phyloP scores from a whole-genome alignment of 306 rosid species.

The Prunus fruticosa region DNA sequence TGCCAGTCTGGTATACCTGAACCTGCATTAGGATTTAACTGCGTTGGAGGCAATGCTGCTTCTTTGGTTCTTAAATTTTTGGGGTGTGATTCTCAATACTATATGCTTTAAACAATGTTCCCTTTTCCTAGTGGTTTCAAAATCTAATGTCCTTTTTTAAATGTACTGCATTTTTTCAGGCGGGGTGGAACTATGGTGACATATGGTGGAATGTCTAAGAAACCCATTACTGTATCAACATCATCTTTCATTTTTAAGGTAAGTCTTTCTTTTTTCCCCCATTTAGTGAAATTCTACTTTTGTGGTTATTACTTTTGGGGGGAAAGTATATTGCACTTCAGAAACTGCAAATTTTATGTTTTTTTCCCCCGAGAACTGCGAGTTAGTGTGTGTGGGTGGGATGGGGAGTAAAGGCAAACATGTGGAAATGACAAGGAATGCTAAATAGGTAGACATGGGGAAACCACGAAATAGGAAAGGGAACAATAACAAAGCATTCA shows the following conservation, averaged over 20 bases:
- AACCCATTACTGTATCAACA: conserved; percentile 73
- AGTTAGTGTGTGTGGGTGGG: neutral
- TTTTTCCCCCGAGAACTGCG: too few relatives aligned
- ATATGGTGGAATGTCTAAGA: conserved; percentile 97
- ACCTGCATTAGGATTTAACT: conserved; percentile 85
- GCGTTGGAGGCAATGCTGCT: conserved; percentile 94
- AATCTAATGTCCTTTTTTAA: conserved; percentile 4
- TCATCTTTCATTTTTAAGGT: conserved; percentile 94
- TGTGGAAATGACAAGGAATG: neutral
- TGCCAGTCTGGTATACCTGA: conserved; percentile 66
- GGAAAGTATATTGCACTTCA: too few relatives aligned
- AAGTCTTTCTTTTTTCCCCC: conserved; percentile 10
- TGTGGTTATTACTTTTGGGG: neutral
- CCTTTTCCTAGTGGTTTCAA: neutral
- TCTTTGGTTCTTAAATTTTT: conserved; percentile 81
- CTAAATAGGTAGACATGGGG: neutral
- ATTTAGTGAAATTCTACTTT: conserved; percentile 1
- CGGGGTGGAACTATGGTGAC: conserved; percentile 90
- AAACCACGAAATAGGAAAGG: neutral
- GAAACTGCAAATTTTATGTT: too few relatives aligned
- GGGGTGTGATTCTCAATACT: conserved; percentile 49
- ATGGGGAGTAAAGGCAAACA: neutral
- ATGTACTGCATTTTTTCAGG: conserved; percentile 34
- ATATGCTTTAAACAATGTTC: neutral
- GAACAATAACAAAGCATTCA: neutral